Percentiles rank a stretch among this genome's conserved stretches.
Conservation (phyloP, 2,329 filamentous ascomycete genomes). For the Microdochium paspali region DNA sequence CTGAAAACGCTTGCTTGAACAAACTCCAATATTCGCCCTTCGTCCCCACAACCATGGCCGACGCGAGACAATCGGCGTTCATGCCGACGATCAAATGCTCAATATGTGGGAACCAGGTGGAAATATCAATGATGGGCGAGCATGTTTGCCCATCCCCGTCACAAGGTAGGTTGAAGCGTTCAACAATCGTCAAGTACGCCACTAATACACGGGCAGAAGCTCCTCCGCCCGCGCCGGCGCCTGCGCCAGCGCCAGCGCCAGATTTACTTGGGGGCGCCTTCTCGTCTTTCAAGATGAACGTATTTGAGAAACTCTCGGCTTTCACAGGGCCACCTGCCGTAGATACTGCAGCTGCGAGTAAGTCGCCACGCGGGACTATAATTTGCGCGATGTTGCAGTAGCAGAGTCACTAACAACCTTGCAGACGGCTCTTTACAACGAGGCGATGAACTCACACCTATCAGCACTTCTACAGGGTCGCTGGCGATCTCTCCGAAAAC, state of each 20-base stretch:
- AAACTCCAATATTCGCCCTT: background rate
- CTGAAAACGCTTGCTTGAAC: too few relatives aligned
- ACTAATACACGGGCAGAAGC: slow-evolving; percentile 15
- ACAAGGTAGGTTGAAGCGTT: slow-evolving; percentile 26
- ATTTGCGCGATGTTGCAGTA: background rate
- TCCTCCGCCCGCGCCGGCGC: too few relatives aligned
- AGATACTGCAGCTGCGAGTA: slow-evolving; percentile 49
- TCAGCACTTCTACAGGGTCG: slow-evolving; percentile 50
- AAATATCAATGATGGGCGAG: slow-evolving; percentile 79
- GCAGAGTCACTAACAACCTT: slow-evolving; percentile 18
- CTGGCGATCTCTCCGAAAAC: slow-evolving; percentile 55
- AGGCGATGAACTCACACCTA: slow-evolving; percentile 52
- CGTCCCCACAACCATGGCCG: background rate
- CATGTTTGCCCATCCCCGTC: slow-evolving; percentile 57
- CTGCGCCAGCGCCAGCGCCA: slow-evolving; percentile 14
- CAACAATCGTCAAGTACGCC: background rate
- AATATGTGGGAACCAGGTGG: slow-evolving; percentile 65
- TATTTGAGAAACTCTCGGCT: slow-evolving; percentile 31
- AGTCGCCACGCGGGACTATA: slow-evolving; percentile 14
- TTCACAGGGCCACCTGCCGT: slow-evolving; percentile 41
- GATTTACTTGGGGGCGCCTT: slow-evolving; percentile 24
- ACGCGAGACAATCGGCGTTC: slow-evolving; percentile 50
- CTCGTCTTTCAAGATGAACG: slow-evolving; percentile 23
- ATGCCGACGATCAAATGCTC: slow-evolving; percentile 85
- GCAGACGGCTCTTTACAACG: slow-evolving; percentile 45